Base-by-base conservation (phyloP, 345 rosid species). In the Noccaea caerulescens region DNA sequence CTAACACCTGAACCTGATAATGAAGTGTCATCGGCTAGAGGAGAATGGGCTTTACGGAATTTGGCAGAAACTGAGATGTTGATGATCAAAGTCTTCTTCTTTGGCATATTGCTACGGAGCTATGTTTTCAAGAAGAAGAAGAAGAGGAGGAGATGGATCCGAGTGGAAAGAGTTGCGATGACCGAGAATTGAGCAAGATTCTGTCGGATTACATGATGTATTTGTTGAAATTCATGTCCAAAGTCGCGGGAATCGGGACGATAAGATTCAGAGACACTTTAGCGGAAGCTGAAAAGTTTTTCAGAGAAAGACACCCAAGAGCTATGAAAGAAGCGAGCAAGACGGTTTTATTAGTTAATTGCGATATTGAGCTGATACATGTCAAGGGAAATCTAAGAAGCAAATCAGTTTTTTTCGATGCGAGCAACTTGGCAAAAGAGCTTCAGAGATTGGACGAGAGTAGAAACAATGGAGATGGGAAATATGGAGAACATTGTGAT, bases 161-260 rank as follows among this genome's bases (percentile, higher is more conserved):
- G 11, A 47, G 73, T 3, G 11, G 7, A 9, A 38, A 46, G 14
- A 42, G 61, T 5, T 12, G 18, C 0, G 36, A 66, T n/a, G 56
- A 39, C 33, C 65, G 76, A 0, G 56, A 51, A 5, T 72, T 59
- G 42, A 78, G 84, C 68, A 76, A 67, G 66, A 58, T 41, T 5
- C 34, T 84, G 18, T 78, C 85, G 0, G 75, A 79, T 8, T 85
- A 85, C 59, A 76, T 85, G 84, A 58, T 80, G 56, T 80, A 83
- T 68, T 42, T 85, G 20, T 39, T 76, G 30, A 50, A 2, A 81
- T 85, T 76, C 8, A 76, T 76, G 80, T 70, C 80, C 1, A 20
- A 57, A 49, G 80, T 76, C 6, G 76, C 67, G 4, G 82, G 82
- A 2, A 76, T 78, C 20, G 80, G 71, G 1, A 70, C 64, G 6